Base-by-base conservation (phyloP, 2,329 filamentous ascomycete genomes). In the Ceratocystiopsis brevicomis region DNA sequence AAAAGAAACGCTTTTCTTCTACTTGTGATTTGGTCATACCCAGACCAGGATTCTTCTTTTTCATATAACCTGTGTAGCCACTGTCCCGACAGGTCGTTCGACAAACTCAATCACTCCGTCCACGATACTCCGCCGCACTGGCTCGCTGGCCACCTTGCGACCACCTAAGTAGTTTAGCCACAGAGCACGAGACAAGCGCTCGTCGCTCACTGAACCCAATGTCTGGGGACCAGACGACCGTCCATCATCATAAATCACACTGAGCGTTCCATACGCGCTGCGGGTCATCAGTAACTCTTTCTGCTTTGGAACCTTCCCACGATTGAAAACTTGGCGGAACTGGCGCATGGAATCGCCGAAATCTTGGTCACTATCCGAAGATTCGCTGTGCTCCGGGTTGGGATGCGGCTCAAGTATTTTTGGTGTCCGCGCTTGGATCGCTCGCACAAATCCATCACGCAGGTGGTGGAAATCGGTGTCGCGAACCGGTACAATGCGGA, bases 391-490 rank as follows among this genome's bases (percentile, higher is more conserved):
- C 25, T 9, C 25, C 25, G 25, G 10, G 10, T 30, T 30, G 6
- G 2, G 25, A 30, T 6, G 4, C 8, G 25, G 25, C 25, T 30
- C 45, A 6, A 47, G n/a, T 14, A 50, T 39, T 10, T 40, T 45
- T 1, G 77, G 68, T 3, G 80, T 78, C 33, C 81, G 75, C 10
- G 73, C 78, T 43, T 82, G 81, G 49, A 98, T 80, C 18, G 83
- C 81, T 6, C 86, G 74, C 46, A 95, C 83, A 65, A 87, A 92
- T 1, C 83, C 90, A 56, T 98, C 90, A 37, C 88, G 75, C 48
- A 98, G 61, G 59, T 98, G 90, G 50, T 79, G 76, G 60, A 95
- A 96, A 60, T 96, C 87, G 16, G 90, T 98, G 59, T 92, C 86
- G 35, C 85, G 71, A n/a, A 85, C 86, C 0, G 90, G 90, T 3